phyloP scores from a whole-genome alignment of 192 early-diverging fungal genomes.

The Entomortierella lignicola region DNA sequence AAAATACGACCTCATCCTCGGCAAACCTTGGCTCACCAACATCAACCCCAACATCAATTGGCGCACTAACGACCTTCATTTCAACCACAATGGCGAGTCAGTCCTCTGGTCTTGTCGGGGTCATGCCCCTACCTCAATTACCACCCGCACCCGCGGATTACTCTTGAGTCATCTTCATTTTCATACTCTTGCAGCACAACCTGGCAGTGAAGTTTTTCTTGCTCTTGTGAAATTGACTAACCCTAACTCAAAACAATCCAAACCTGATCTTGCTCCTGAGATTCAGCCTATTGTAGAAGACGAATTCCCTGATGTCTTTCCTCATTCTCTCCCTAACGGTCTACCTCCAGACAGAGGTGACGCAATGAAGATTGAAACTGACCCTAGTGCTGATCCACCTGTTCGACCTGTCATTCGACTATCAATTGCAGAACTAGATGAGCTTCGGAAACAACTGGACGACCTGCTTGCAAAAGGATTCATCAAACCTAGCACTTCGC shows the following conservation, averaged over 20 bases:
- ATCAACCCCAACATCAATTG: constrained; percentile 23
- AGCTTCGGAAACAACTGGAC: constrained; percentile 39
- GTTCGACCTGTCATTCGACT: constrained; percentile 30
- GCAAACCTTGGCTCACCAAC: constrained; percentile 23
- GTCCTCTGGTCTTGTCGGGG: constrained; percentile 7
- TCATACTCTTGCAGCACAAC: not conserved
- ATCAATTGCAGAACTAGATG: constrained; percentile 31
- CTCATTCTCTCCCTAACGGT: not conserved
- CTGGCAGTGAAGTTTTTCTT: constrained; percentile 9
- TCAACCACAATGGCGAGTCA: constrained; percentile 1
- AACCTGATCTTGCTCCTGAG: not conserved
- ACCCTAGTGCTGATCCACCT: constrained; percentile 17
- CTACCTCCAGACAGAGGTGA: constrained; percentile 12
- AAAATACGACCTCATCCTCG: constrained; percentile 28
- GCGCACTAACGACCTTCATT: constrained; percentile 22
- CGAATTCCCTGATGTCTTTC: constrained; percentile 24
- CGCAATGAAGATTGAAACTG: not conserved
- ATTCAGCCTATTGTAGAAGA: constrained; percentile 15
- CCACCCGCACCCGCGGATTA: not conserved
- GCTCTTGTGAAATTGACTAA: constrained; percentile 6
- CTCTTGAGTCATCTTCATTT: constrained; percentile 20
- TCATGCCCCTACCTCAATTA: not conserved
- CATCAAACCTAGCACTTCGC: constrained; percentile 11
- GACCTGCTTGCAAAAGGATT: constrained; percentile 7
- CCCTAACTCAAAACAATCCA: too few relatives aligned